Evolutionary conservation across 768 basidiomycete species (phyloP).

Genomic region (Infundibulicybe gibba): DNA sequence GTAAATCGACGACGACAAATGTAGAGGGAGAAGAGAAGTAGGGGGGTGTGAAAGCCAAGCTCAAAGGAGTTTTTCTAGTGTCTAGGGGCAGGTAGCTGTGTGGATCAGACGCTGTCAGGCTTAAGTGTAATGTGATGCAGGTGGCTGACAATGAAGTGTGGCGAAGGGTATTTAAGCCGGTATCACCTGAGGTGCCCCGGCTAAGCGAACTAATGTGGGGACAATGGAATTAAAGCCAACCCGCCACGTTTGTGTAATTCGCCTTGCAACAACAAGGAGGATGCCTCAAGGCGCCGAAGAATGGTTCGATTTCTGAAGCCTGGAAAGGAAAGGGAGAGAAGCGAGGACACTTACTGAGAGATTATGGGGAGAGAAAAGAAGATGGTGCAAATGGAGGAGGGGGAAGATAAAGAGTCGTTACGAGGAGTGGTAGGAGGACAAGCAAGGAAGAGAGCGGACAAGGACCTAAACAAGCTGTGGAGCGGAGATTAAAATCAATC

Average conservation of each 20-base stretch:
- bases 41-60: constrained; percentile 22
- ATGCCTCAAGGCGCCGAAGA: constrained; percentile 5
- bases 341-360: constrained; percentile 18
- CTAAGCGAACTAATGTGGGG: not conserved
- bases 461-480: constrained; percentile 42
- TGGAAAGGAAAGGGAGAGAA: constrained; percentile 7
- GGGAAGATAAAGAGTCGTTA: constrained; percentile 22
- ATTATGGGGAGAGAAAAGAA: constrained; percentile 3
- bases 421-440: constrained; percentile 22
- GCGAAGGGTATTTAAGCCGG: no score
- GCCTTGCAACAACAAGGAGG: constrained; percentile 10
- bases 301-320: constrained; percentile 3
- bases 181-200: not conserved
- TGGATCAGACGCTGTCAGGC: constrained; percentile 35
- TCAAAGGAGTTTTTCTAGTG: constrained; percentile 26
- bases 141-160: constrained; percentile 20
- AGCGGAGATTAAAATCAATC: constrained; percentile 46
- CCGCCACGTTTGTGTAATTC: constrained; percentile 13
- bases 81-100: constrained; percentile 37
- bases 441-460: constrained; percentile 21
- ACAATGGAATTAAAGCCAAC: not conserved
- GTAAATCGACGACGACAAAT: constrained; percentile 9
- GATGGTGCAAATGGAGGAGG: constrained; percentile 10
- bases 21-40: constrained; percentile 13
- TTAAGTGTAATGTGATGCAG: constrained; percentile 31